Percentiles rank a stretch among this genome's conserved stretches.
Conservation (phyloP, 2,329 filamentous ascomycete genomes). For the Alternaria conjuncta region DNA sequence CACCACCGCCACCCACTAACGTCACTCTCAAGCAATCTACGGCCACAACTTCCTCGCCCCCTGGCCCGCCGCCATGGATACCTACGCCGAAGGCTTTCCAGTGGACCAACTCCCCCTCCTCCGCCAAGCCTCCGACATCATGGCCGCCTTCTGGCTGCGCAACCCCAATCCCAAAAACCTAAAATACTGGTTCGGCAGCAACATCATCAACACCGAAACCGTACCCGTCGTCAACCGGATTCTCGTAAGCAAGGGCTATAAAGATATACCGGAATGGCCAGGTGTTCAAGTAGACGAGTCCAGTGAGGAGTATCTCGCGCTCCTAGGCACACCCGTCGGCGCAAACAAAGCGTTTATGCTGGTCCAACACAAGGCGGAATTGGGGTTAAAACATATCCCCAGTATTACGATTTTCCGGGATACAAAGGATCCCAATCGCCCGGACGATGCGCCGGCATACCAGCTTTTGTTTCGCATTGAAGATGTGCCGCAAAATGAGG, state of each 20-base stretch:
- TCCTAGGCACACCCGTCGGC: slow-evolving; percentile 16
- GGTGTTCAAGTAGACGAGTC: slow-evolving; percentile 9
- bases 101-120: neutral
- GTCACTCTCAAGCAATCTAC: neutral
- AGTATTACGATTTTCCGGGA: slow-evolving; percentile 9
- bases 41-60: neutral
- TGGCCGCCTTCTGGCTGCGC: neutral
- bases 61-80: neutral
- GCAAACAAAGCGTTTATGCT: slow-evolving; percentile 6
- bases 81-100: neutral
- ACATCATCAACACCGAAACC: slow-evolving; percentile 7
- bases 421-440: neutral
- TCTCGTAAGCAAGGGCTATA: neutral
- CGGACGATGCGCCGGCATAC: neutral
- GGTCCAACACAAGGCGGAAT: slow-evolving; percentile 11
- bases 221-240: neutral
- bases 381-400: slow-evolving; percentile 5
- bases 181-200: neutral
- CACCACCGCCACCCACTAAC: neutral
- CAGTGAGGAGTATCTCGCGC: slow-evolving; percentile 2
- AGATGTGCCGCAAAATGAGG: neutral
- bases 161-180: neutral
- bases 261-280: slow-evolving; percentile 17
- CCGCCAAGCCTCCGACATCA: neutral
- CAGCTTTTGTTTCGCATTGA: neutral